Percentiles rank a stretch among this genome's conserved stretches.
phyloP scores from a whole-genome alignment of 495 filamentous ascomycete genomes.

The Daldinia childiae region DNA sequence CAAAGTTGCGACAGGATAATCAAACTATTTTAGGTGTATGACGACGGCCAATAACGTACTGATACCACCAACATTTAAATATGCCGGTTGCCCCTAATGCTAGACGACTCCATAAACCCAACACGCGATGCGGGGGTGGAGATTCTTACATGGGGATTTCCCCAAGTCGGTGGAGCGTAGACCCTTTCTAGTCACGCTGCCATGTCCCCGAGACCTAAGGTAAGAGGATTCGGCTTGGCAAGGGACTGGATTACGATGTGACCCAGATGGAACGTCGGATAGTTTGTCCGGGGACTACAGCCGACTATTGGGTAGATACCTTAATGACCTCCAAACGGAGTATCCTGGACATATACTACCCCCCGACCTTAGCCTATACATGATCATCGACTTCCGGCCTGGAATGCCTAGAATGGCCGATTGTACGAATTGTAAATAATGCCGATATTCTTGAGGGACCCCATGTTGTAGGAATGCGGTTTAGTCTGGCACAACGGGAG shows the following conservation, averaged over 20 bases:
- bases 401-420: constrained; percentile 36
- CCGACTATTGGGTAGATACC: constrained; percentile 21
- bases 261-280: constrained; percentile 22
- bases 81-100: constrained; percentile 31
- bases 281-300: constrained; percentile 24
- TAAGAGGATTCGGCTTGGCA: constrained; percentile 22
- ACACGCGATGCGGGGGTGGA: constrained; percentile 33
- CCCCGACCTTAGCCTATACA: constrained; percentile 39
- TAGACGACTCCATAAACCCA: constrained; percentile 22
- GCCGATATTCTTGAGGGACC: constrained; percentile 20
- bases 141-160: constrained; percentile 27
- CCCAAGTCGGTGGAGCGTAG: constrained; percentile 8
- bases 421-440: constrained; percentile 16
- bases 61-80: constrained; percentile 30
- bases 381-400: constrained; percentile 22
- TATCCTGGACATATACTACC: constrained; percentile 2
- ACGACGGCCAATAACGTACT: constrained; percentile 26
- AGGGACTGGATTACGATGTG: constrained; percentile 4
- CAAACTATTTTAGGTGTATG: constrained; percentile 23
- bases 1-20: constrained; percentile 23
- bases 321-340: constrained; percentile 1
- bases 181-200: constrained; percentile 16
- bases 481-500: constrained; percentile 17
- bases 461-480: constrained; percentile 6
- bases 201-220: constrained; percentile 13